Evolutionary conservation across 306 rosid genomes (phyloP).

Genomic region (Arachis hypogaea): DNA sequence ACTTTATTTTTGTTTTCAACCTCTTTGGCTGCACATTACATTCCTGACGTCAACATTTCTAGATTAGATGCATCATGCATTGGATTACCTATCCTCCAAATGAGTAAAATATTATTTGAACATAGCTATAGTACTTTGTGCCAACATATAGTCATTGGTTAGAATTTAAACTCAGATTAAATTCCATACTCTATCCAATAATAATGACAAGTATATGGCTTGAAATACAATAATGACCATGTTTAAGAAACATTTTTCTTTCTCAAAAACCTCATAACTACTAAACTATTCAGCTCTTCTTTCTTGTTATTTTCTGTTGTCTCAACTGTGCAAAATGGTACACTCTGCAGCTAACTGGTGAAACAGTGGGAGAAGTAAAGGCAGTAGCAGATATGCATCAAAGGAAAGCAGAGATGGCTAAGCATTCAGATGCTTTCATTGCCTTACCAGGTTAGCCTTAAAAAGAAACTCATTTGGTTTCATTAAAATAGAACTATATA

Average conservation of each 20-base stretch:
- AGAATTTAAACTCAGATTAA: no score
- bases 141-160: no score
- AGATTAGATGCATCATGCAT: constrained; percentile 28
- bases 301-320: constrained; percentile 43
- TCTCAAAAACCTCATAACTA: no score
- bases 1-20: neutral
- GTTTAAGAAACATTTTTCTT: no score
- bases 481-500: constrained; percentile 23
- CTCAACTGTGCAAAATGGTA: constrained; percentile 30
- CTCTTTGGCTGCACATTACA: constrained; percentile 26
- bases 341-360: constrained; percentile 89
- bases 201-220: no score
- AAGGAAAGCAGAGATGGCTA: constrained; percentile 99
- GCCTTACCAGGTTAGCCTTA: constrained; percentile 89
- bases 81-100: constrained; percentile 45
- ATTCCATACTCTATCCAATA: no score
- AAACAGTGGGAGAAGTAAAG: constrained; percentile 97
- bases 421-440: constrained; percentile 98
- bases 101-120: no score
- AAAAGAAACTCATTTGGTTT: constrained; percentile 13
- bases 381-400: constrained; percentile 99
- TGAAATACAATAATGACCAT: no score
- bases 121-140: no score
- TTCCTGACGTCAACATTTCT: constrained; percentile 41
- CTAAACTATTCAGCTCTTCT: neutral